phyloP scores from a whole-genome alignment of 2,329 filamentous ascomycete species.

The Penicillium thymicola region DNA sequence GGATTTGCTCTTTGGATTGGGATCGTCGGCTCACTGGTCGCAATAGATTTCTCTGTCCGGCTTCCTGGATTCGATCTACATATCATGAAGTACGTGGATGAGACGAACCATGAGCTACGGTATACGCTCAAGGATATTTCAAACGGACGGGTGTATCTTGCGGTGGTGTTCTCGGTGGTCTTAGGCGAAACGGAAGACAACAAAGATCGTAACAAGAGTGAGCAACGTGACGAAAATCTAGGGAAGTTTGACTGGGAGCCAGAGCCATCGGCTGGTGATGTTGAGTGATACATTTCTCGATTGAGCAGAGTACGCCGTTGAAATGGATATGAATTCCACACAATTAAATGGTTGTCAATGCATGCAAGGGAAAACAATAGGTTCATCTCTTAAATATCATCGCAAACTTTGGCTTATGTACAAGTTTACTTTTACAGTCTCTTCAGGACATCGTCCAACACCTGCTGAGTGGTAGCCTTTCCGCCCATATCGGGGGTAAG shows the following conservation, averaged over 20 bases:
- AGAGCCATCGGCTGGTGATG: constrained; percentile 17
- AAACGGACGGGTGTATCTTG: constrained; percentile 73
- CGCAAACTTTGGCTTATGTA: constrained; percentile 13
- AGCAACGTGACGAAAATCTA: constrained; percentile 6
- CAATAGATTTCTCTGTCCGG: constrained; percentile 37
- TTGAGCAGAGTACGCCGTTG: neutral
- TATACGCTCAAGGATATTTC: constrained; percentile 83
- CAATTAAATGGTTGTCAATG: neutral
- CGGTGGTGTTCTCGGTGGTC: constrained; percentile 75
- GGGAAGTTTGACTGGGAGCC: constrained; percentile 27
- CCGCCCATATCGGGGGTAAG: constrained; percentile 90
- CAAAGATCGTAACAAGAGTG: constrained; percentile 3
- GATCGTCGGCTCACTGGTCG: neutral
- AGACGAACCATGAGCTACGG: constrained; percentile 79
- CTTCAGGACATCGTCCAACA: constrained; percentile 81
- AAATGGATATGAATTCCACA: neutral
- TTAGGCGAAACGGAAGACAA: constrained; percentile 32
- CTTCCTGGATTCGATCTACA: constrained; percentile 38
- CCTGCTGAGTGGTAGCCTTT: constrained; percentile 77
- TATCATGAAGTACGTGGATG: constrained; percentile 43
- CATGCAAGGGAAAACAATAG: neutral
- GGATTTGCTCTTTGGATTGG: neutral
- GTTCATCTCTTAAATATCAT: constrained; percentile 6
- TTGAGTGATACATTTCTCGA: constrained; percentile 15
- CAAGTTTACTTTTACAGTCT: constrained; percentile 58